phyloP scores from a whole-genome alignment of 2,329 filamentous ascomycete genomes.

The Colletotrichum brevisporum region DNA sequence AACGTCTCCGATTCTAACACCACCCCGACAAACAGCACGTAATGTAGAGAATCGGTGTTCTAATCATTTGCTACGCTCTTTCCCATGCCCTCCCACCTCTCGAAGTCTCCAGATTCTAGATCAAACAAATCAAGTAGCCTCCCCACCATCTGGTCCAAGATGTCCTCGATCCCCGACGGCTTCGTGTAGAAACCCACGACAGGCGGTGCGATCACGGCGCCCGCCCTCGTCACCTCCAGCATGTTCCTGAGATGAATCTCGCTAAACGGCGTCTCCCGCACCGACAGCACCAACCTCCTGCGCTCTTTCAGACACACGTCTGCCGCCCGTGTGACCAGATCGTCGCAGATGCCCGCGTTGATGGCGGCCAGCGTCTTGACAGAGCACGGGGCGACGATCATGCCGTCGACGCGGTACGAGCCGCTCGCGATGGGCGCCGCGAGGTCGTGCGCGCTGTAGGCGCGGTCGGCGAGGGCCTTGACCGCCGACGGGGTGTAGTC shows the following conservation, averaged over 20 bases:
- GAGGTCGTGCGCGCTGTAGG: slow-evolving; percentile 54
- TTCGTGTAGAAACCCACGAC: slow-evolving; percentile 61
- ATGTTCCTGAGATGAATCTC: slow-evolving; percentile 63
- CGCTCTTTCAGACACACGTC: slow-evolving; percentile 63
- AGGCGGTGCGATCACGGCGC: slow-evolving; percentile 60
- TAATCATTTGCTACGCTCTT: too few relatives aligned
- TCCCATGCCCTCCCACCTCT: too few relatives aligned
- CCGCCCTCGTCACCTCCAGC: slow-evolving; percentile 53
- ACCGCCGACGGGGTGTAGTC: slow-evolving; percentile 12
- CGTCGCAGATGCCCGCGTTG: slow-evolving; percentile 57
- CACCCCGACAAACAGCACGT: too few relatives aligned
- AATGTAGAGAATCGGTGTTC: too few relatives aligned
- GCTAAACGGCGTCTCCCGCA: slow-evolving; percentile 61
- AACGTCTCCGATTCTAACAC: too few relatives aligned
- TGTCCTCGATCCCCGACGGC: slow-evolving; percentile 54
- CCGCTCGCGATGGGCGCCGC: slow-evolving; percentile 61
- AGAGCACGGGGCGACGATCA: slow-evolving; percentile 63
- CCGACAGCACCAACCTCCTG: slow-evolving; percentile 55
- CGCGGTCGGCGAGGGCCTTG: slow-evolving; percentile 9
- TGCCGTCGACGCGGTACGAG: slow-evolving; percentile 58
- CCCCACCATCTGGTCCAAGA: slow-evolving; percentile 61
- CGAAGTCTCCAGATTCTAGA: slow-evolving; percentile 57
- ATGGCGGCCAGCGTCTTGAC: slow-evolving; percentile 64
- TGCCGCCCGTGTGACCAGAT: slow-evolving; percentile 60
- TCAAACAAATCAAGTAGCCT: slow-evolving; percentile 62